These are phyloP conservation scores for Ruellia speciosa DNA, from an alignment of 305 asterid species.

Conservation along the genomic window DNA sequence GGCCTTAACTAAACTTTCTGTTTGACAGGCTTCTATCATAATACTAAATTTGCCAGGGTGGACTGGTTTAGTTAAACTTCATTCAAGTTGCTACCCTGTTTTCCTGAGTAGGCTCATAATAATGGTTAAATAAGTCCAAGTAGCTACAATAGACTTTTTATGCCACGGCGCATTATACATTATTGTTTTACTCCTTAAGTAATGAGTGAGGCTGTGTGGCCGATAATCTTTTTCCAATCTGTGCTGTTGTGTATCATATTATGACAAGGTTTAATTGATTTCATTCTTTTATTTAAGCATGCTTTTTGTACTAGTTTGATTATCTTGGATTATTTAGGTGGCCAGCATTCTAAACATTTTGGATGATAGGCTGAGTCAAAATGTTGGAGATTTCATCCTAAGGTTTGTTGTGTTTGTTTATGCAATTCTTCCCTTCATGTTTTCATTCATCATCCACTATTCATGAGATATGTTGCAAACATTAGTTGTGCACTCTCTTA, in stretches of 20 bases:
- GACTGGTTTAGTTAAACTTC: neutral
- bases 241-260: neutral
- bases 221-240: neutral
- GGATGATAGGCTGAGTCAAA: slow-evolving; percentile 64
- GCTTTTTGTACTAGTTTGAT: slow-evolving; percentile 18
- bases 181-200: too few relatives aligned
- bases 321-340: slow-evolving; percentile 45
- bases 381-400: slow-evolving; percentile 70
- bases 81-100: neutral
- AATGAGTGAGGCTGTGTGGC: too few relatives aligned
- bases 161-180: neutral
- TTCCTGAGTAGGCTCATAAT: neutral
- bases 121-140: slow-evolving; percentile 3
- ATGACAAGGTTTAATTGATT: neutral
- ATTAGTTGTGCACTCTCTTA: neutral
- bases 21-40: too few relatives aligned
- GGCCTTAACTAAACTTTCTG: too few relatives aligned
- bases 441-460: slow-evolving; percentile 10
- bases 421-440: slow-evolving; percentile 11
- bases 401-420: slow-evolving; percentile 42
- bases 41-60: too few relatives aligned
- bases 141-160: neutral
- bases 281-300: slow-evolving; percentile 10
- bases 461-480: neutral
- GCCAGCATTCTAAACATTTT: slow-evolving; percentile 80